These are phyloP conservation scores for Plantago major DNA, from an alignment of 257 asterid species.

Conservation along the genomic window DNA sequence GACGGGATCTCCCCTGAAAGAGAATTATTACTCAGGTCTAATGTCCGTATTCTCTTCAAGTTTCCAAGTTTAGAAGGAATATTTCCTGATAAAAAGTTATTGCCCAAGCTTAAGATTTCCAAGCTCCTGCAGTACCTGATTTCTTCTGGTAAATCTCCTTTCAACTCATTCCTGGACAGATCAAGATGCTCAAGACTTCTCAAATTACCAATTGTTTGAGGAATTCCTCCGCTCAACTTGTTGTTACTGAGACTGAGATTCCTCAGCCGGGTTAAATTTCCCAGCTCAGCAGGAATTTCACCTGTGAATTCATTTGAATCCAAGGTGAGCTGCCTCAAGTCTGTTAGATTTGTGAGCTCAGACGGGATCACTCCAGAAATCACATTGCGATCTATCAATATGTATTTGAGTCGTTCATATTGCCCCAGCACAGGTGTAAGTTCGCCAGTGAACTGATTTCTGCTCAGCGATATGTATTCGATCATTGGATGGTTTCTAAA, in stretches of 20 bases:
- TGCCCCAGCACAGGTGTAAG: conserved; percentile 56
- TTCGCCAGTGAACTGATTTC: conserved; percentile 51
- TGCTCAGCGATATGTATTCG: conserved; percentile 39
- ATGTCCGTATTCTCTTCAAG: conserved; percentile 35
- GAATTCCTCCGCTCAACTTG: conserved; percentile 53
- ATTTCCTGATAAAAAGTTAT: conserved; percentile 46
- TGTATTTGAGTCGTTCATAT: conserved; percentile 37
- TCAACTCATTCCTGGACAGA: conserved; percentile 47
- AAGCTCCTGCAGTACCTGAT: conserved; percentile 38
- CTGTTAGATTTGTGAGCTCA: conserved; percentile 51
- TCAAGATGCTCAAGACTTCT: conserved; percentile 46
- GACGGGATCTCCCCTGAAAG: conserved; percentile 59
- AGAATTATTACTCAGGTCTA: conserved; percentile 62
- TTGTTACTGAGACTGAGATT: conserved; percentile 54
- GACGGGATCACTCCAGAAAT: conserved; percentile 65
- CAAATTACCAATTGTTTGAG: conserved; percentile 39
- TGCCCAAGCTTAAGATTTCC: conserved; percentile 42
- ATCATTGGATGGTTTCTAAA: conserved; percentile 60
- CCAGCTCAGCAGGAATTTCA: conserved; percentile 50
- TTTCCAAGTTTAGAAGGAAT: conserved; percentile 57
- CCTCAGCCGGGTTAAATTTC: conserved; percentile 32
- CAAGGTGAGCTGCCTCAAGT: conserved; percentile 41
- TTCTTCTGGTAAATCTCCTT: conserved; percentile 44
- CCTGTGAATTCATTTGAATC: conserved; percentile 57
- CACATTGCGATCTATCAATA: conserved; percentile 40